Base-by-base conservation (phyloP, 2,329 filamentous ascomycete species). In the Thelonectria olida region DNA sequence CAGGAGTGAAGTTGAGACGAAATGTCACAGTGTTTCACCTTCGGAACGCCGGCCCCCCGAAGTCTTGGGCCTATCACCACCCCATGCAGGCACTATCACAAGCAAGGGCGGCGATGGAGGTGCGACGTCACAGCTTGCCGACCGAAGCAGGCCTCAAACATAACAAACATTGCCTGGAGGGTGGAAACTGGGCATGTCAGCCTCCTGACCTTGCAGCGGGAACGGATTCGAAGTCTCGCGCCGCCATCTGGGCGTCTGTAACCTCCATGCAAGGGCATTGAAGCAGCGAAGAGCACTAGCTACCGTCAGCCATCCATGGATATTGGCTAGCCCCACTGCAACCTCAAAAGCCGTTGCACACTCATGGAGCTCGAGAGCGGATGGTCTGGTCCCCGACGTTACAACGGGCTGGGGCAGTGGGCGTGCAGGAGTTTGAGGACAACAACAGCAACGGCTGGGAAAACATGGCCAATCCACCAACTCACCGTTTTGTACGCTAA, bases 91-190 rank as follows among this genome's bases (percentile, higher is more conserved):
- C 42, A 34, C 31, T 34, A 52, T 42, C 42, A 60, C 52, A 34
- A 53, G 22, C 48, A 51, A 44, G 44, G 41, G 39, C n/a, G 34
- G 5, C 36, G 28, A 41, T 44, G 23, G 58, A 61, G 17, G 22
- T 61, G 58, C 52, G 58, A 61, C 58, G 58, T 61, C 58, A 52
- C 52, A 61, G 45, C 58, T 61, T 51, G 47, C 45, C 47, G 52
- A 55, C 45, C 52, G 52, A 55, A 3, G 34, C 47, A 47, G 28
- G 47, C 48, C 28, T 31, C 47, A 38, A 48, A 41, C 19, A 39
- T 23, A n/a, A 28, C 20, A 41, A 48, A 50, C 47, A 52, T 27
- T 23, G 15, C 53, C 5, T 54, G 15, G 15, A 38, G 27, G n/a
- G 42, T 52, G 41, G 34, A 48, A 41, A 53, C 42, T 49, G 47